A percentile compares a stretch with the other conserved stretches of the same genome.
phyloP scores from a whole-genome alignment of 1,139 yeast species.

The Spathaspora sp. region DNA sequence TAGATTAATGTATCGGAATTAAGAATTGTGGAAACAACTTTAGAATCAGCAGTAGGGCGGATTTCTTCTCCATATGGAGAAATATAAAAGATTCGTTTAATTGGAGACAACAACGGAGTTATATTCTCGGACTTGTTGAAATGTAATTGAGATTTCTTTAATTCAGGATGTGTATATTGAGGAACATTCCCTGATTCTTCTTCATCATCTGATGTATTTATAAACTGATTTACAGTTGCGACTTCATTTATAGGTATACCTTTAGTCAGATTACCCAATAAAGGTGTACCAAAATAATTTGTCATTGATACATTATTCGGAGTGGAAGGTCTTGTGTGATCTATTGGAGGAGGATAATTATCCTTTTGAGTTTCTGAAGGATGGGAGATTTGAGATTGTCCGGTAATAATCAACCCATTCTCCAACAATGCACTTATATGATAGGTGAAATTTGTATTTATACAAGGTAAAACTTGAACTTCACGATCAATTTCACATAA shows the following conservation, averaged over 20 bases:
- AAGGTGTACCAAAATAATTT: conserved; percentile 17
- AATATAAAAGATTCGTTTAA: conserved; percentile 71
- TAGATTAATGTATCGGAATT: conserved; percentile 61
- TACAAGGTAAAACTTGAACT: conserved; percentile 70
- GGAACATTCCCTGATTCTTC: conserved; percentile 58
- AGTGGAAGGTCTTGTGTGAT: conserved; percentile 37
- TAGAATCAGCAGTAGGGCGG: conserved; percentile 69
- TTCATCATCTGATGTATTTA: not conserved
- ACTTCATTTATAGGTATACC: conserved; percentile 20
- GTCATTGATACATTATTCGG: conserved; percentile 20
- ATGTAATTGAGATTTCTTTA: conserved; percentile 70
- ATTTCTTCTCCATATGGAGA: conserved; percentile 90
- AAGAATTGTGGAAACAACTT: conserved; percentile 56
- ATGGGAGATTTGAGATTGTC: conserved; percentile 95
- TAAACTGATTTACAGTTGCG: conserved; percentile 1
- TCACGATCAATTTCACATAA: conserved; percentile 61
- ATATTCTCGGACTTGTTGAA: conserved; percentile 57
- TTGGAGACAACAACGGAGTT: conserved; percentile 71
- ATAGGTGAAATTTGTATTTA: conserved; percentile 81
- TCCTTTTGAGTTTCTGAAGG: conserved; percentile 47
- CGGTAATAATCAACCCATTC: conserved; percentile 76
- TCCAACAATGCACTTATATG: conserved; percentile 77
- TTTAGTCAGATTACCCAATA: conserved; percentile 12
- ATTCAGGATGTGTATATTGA: conserved; percentile 78
- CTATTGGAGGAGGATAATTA: conserved; percentile 39